Evolutionary conservation across 1,284 basidiomycete genomes (phyloP).

Genomic region (Ceratobasidium sp.): DNA sequence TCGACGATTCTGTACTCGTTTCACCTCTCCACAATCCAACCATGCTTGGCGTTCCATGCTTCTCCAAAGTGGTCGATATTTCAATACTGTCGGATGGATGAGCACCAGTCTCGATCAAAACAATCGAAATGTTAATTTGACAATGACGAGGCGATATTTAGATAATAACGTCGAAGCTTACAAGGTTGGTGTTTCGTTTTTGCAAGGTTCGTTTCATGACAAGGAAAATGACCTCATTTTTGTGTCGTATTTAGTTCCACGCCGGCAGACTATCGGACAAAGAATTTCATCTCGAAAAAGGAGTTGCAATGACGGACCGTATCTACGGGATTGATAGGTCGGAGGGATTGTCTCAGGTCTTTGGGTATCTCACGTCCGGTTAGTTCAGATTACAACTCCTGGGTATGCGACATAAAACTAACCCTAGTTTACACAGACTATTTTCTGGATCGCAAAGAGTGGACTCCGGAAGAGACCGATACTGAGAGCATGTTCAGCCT

Average conservation of each 20-base stretch:
- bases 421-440: not conserved
- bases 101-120: slow-evolving; percentile 13
- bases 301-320: not conserved
- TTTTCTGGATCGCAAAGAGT: slow-evolving; percentile 25
- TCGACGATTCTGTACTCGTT: slow-evolving; percentile 3
- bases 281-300: not conserved
- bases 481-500: slow-evolving; percentile 4
- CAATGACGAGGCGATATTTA: slow-evolving; percentile 11
- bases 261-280: not conserved
- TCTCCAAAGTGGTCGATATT: slow-evolving; percentile 31
- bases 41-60: slow-evolving; percentile 21
- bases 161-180: slow-evolving; percentile 18
- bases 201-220: not conserved
- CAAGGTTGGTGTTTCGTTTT: not conserved
- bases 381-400: not conserved
- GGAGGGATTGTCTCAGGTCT: slow-evolving; percentile 6
- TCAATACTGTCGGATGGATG: slow-evolving; percentile 38
- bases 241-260: too few relatives aligned
- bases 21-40: not conserved
- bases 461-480: not conserved
- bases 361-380: slow-evolving; percentile 1
- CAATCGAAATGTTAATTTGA: not conserved
- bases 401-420: not conserved
- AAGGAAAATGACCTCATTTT: too few relatives aligned
- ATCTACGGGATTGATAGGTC: not conserved